phyloP scores from a whole-genome alignment of 495 filamentous ascomycete genomes.

The Chaetomium cochliodes region DNA sequence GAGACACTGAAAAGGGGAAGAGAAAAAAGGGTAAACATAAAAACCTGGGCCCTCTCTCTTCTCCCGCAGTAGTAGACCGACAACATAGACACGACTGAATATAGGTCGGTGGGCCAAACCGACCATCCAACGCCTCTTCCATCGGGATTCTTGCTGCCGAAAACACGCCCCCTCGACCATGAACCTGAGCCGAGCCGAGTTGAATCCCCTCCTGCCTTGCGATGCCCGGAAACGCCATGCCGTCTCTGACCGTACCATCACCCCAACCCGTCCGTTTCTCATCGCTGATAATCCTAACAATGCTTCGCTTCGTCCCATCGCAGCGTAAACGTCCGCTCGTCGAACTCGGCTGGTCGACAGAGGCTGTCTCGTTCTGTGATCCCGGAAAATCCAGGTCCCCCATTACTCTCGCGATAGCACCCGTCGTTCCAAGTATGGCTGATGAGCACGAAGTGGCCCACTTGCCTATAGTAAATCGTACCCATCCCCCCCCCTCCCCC shows the following conservation, averaged over 20 bases:
- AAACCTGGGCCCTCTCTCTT: background rate
- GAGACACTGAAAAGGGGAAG: conserved; percentile 3
- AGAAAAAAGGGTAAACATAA: conserved; percentile 12
- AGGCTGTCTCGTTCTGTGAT: too few relatives aligned
- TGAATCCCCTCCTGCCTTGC: background rate
- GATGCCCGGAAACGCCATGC: conserved; percentile 9
- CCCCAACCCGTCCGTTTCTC: background rate
- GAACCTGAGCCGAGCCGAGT: conserved; percentile 1
- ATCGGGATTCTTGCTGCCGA: background rate
- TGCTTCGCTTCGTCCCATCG: background rate
- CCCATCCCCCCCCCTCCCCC: background rate
- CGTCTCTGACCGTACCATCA: background rate
- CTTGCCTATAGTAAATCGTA: background rate
- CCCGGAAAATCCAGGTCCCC: too few relatives aligned
- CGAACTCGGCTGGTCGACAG: background rate
- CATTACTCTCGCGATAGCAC: background rate
- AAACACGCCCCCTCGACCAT: background rate
- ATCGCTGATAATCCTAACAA: conserved; percentile 10
- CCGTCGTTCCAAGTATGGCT: background rate
- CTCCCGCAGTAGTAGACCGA: background rate
- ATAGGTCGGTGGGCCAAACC: background rate
- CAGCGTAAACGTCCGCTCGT: background rate
- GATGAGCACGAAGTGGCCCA: background rate
- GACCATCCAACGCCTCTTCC: background rate
- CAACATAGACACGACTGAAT: background rate